phyloP scores from a whole-genome alignment of 2,329 filamentous ascomycete species.

The Diaporthe citriasiana region DNA sequence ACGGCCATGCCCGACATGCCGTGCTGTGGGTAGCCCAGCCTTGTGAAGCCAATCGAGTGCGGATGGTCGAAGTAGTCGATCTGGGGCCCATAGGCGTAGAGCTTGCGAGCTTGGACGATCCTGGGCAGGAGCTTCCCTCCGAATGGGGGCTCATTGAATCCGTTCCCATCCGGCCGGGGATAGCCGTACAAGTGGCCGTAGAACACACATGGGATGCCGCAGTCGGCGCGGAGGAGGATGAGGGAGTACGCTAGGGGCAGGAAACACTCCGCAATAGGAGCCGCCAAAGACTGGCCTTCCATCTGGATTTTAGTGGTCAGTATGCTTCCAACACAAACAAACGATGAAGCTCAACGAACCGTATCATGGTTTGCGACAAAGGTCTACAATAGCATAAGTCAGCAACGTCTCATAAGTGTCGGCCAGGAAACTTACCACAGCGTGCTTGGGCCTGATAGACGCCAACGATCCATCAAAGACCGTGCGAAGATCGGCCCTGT shows the following conservation, averaged over 20 bases:
- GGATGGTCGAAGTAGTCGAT: conserved; percentile 72
- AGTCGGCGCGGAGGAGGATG: conserved; percentile 71
- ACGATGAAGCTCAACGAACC: conserved; percentile 47
- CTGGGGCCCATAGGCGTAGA: conserved; percentile 77
- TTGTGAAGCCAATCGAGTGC: conserved; percentile 71
- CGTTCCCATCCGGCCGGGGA: conserved; percentile 59
- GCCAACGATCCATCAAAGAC: conserved; percentile 72
- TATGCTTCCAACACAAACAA: background rate
- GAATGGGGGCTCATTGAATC: conserved; percentile 56
- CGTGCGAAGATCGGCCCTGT: conserved; percentile 69
- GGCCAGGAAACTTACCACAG: conserved; percentile 62
- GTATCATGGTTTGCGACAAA: conserved; percentile 80
- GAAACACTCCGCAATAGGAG: conserved; percentile 73
- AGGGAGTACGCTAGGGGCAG: conserved; percentile 77
- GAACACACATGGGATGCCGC: conserved; percentile 77
- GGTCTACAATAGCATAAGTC: conserved; percentile 55
- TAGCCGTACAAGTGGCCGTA: conserved; percentile 80
- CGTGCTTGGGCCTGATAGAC: conserved; percentile 63
- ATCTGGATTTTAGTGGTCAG: conserved; percentile 20
- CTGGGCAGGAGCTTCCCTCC: conserved; percentile 66
- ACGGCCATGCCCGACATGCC: conserved; percentile 68
- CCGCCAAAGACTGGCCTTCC: conserved; percentile 67
- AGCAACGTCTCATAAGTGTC: too few relatives aligned
- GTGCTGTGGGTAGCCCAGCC: conserved; percentile 60
- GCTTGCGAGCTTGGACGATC: conserved; percentile 72